These are phyloP conservation scores for Glycine soja DNA, from an alignment of 306 rosid species.

Conservation along the genomic window DNA sequence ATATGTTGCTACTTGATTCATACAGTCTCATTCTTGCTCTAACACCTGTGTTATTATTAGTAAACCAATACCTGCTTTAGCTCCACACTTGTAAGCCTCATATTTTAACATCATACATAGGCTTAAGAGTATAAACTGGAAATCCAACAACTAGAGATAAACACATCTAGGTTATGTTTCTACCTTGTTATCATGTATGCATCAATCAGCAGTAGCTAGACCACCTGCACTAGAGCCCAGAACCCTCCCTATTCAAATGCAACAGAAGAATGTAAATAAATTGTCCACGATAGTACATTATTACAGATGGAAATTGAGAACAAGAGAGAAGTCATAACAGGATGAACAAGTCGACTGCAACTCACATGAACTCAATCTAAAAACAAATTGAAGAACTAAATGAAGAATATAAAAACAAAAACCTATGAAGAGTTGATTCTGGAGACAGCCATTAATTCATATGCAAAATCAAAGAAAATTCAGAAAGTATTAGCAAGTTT, in stretches of 20 bases:
- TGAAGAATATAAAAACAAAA: slow-evolving; percentile 3
- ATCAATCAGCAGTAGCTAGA: slow-evolving; percentile 26
- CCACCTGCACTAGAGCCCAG: slow-evolving; percentile 29
- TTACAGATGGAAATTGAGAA: neutral
- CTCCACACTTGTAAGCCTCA: slow-evolving; percentile 9
- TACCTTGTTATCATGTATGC: slow-evolving; percentile 28
- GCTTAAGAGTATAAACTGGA: neutral
- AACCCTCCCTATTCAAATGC: neutral
- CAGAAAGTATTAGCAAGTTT: neutral
- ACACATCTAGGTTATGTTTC: slow-evolving; percentile 9
- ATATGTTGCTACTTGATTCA: neutral
- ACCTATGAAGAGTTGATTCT: neutral
- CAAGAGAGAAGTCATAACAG: neutral
- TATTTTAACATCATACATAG: neutral
- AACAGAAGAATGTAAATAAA: slow-evolving; percentile 12
- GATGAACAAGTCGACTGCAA: neutral
- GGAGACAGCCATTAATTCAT: slow-evolving; percentile 7
- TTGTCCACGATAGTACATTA: neutral
- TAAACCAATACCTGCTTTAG: neutral
- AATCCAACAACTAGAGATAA: neutral
- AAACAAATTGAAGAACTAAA: neutral
- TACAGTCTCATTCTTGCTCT: slow-evolving; percentile 2
- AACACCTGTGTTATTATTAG: neutral
- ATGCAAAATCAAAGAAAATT: slow-evolving; percentile 26
- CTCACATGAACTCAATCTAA: neutral